These are phyloP conservation scores for Rhododendron mucronatum DNA, from an alignment of 148 eudicot genomes.

Conservation along the genomic window DNA sequence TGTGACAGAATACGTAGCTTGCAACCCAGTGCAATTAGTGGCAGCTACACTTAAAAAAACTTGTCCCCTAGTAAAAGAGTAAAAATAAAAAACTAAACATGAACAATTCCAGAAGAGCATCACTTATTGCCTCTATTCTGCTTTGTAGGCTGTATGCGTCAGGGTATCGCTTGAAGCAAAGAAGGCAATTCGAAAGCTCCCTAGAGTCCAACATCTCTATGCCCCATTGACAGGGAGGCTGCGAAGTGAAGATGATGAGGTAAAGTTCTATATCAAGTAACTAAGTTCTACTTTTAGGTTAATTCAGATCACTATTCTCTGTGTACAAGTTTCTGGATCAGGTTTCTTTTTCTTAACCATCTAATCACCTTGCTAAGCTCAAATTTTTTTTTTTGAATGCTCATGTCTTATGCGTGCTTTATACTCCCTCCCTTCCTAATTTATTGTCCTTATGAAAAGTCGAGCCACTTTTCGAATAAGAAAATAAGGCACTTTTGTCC, in stretches of 20 bases:
- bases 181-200: conserved; percentile 80
- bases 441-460: too few relatives aligned
- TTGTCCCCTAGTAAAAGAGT: not conserved
- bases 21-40: not conserved
- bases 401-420: not conserved
- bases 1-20: not conserved
- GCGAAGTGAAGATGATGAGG: conserved; percentile 94
- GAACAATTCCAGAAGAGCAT: not conserved
- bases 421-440: too few relatives aligned
- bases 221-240: conserved; percentile 67
- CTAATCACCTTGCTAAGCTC: not conserved
- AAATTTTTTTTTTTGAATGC: not conserved
- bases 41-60: not conserved
- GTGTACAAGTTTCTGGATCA: not conserved
- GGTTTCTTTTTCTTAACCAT: not conserved
- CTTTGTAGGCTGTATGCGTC: conserved; percentile 57
- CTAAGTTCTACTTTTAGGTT: not conserved
- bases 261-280: conserved; percentile 15
- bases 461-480: too few relatives aligned
- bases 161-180: conserved; percentile 64
- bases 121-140: not conserved
- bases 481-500: not conserved
- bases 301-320: not conserved
- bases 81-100: not conserved
- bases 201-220: conserved; percentile 91